Conservation (phyloP, 169 alveolate species). For the Toxoplasma gondii region DNA sequence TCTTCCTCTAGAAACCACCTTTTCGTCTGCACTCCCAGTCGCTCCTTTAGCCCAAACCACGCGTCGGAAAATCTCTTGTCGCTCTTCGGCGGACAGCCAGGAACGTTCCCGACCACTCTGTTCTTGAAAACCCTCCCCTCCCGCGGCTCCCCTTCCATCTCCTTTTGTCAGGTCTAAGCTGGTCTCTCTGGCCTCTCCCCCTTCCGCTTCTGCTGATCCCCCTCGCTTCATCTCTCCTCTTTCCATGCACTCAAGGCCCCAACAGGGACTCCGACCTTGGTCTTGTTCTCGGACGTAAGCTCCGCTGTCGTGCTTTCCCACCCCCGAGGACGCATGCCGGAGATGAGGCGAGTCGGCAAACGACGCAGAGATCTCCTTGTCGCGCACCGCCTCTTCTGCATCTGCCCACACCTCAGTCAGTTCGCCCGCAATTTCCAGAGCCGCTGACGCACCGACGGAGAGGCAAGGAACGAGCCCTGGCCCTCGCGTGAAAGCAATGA, state of each 20-base stretch:
- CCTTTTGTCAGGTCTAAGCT: no score
- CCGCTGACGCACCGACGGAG: constrained; percentile 25
- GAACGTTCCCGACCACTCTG: background rate
- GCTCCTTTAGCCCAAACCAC: background rate
- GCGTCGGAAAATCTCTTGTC: background rate
- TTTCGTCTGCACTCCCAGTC: background rate
- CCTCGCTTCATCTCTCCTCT: no score
- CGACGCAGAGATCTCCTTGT: background rate
- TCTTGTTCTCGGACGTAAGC: no score
- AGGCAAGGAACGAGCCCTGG: background rate
- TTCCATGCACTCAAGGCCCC: no score
- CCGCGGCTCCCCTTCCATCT: no score
- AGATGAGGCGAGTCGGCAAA: no score
- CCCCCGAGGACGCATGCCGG: no score
- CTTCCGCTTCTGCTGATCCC: no score
- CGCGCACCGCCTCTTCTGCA: background rate
- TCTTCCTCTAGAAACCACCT: background rate
- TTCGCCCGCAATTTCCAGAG: constrained; percentile 9
- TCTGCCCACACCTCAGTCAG: background rate
- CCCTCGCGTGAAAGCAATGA: background rate
- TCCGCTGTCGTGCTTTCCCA: no score
- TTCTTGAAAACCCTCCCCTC: background rate
- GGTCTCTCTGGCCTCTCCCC: no score
- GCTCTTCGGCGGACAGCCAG: background rate
- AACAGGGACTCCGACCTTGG: no score